A percentile compares a stretch with the other conserved stretches of the same genome.
Conservation (phyloP, 768 basidiomycete genomes). For the Boletus patriciae region DNA sequence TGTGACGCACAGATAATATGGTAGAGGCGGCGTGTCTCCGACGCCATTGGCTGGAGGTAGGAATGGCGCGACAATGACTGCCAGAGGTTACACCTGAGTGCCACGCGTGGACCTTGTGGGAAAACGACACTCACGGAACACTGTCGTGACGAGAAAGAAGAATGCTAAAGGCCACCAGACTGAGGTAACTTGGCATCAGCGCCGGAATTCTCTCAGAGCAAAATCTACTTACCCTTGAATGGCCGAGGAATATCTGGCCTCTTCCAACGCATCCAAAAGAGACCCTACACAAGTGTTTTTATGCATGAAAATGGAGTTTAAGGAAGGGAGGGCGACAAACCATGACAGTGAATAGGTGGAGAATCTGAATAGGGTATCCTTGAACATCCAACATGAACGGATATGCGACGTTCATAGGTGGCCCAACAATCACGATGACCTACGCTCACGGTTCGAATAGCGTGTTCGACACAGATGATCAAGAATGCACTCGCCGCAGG, state of each 20-base stretch:
- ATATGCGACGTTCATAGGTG: slow-evolving; percentile 53
- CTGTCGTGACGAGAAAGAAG: slow-evolving; percentile 51
- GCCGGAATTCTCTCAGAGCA: too few species aligned
- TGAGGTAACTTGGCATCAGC: slow-evolving; percentile 4
- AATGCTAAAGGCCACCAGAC: slow-evolving; percentile 55
- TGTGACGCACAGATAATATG: slow-evolving; percentile 50
- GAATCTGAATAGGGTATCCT: slow-evolving; percentile 49
- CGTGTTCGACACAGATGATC: too few species aligned
- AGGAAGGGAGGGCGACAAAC: slow-evolving; percentile 33
- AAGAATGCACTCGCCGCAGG: slow-evolving; percentile 40
- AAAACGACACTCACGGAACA: slow-evolving; percentile 47
- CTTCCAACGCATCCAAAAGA: slow-evolving; percentile 56
- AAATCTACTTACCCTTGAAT: slow-evolving; percentile 47
- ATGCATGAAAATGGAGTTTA: too few species aligned
- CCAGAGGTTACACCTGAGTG: neutral
- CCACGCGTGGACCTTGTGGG: neutral
- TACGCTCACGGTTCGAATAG: slow-evolving; percentile 15
- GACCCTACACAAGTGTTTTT: slow-evolving; percentile 35
- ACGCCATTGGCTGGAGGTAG: slow-evolving; percentile 51
- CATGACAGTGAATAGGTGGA: slow-evolving; percentile 55
- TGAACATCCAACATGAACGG: slow-evolving; percentile 63
- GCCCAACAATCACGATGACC: slow-evolving; percentile 56
- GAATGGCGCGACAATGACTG: slow-evolving; percentile 57
- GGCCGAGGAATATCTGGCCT: slow-evolving; percentile 48
- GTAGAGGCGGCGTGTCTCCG: slow-evolving; percentile 62